Conservation (phyloP, 108 stramenopile species). For the Cyclotella baltica region DNA sequence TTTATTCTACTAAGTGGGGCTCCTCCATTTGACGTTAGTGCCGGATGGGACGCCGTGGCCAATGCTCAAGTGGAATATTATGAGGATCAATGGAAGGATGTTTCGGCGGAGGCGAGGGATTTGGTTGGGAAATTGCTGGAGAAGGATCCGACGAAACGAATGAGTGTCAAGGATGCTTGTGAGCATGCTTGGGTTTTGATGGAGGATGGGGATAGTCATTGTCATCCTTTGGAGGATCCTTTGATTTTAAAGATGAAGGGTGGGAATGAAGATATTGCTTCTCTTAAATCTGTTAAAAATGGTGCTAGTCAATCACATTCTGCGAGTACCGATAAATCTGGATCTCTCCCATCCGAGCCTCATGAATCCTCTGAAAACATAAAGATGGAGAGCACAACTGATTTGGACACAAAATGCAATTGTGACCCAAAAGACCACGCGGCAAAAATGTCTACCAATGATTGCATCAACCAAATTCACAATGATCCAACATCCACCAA, state of each 20-base stretch:
- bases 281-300: neutral
- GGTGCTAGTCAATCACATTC: no score
- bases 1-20: slow-evolving; percentile 83
- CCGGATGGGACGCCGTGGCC: slow-evolving; percentile 56
- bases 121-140: slow-evolving; percentile 68
- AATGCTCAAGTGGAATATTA: slow-evolving; percentile 59
- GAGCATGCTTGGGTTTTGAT: slow-evolving; percentile 81
- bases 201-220: slow-evolving; percentile 90
- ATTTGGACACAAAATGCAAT: neutral
- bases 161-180: slow-evolving; percentile 76
- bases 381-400: neutral
- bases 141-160: slow-evolving; percentile 68
- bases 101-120: slow-evolving; percentile 73
- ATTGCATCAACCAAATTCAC: neutral
- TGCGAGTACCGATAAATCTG: no score
- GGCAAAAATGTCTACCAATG: neutral
- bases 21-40: slow-evolving; percentile 78
- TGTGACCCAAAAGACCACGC: neutral
- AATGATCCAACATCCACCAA: neutral
- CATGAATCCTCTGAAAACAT: neutral
- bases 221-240: slow-evolving; percentile 85
- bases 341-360: no score
- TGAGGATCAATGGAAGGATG: slow-evolving; percentile 57
- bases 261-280: neutral
- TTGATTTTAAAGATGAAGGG: slow-evolving; percentile 17